Percentiles rank a stretch among this genome's conserved stretches.
Evolutionary conservation across 768 basidiomycete genomes (phyloP).

Genomic region (Hygrocybe coccinea): DNA sequence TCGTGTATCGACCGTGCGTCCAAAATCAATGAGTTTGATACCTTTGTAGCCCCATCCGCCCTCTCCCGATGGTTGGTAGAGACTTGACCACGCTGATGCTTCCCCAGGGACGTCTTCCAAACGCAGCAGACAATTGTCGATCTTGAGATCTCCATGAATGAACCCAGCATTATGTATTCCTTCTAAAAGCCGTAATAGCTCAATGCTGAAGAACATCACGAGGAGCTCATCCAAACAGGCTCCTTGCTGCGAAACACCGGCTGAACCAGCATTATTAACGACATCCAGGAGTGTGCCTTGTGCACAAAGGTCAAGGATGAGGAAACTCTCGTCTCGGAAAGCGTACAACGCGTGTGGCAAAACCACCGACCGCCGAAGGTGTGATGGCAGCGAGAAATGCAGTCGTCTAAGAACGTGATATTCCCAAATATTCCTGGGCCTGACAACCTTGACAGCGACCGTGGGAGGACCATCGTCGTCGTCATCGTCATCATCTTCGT

Average conservation of each 20-base stretch:
- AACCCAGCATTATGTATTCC: conserved; percentile 77
- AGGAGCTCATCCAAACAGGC: conserved; percentile 88
- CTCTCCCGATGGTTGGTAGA: conserved; percentile 74
- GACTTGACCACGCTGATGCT: conserved; percentile 59
- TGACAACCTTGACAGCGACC: conserved; percentile 89
- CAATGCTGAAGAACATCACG: conserved; percentile 92
- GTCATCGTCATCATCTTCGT: conserved; percentile 52
- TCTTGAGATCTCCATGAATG: conserved; percentile 98
- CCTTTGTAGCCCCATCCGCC: conserved; percentile 88
- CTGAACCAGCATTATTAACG: conserved; percentile 75
- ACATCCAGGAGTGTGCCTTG: conserved; percentile 91
- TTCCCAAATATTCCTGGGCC: conserved; percentile 88
- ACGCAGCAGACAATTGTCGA: conserved; percentile 96
- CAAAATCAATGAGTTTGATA: conserved; percentile 93
- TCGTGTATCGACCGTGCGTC: conserved; percentile 84
- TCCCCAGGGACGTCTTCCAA: conserved; percentile 78
- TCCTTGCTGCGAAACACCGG: conserved; percentile 74
- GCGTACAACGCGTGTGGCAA: conserved; percentile 74
- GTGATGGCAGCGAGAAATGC: conserved; percentile 58
- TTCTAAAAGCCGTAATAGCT: conserved; percentile 79
- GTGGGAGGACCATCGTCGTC: conserved; percentile 50
- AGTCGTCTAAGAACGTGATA: conserved; percentile 78
- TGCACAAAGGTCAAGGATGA: conserved; percentile 80
- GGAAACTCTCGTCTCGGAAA: conserved; percentile 84
- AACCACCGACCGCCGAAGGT: conserved; percentile 65